A percentile compares a stretch with the other conserved stretches of the same genome.
Conservation (phyloP, 495 filamentous ascomycete genomes). For the Rusavskia elegans region DNA sequence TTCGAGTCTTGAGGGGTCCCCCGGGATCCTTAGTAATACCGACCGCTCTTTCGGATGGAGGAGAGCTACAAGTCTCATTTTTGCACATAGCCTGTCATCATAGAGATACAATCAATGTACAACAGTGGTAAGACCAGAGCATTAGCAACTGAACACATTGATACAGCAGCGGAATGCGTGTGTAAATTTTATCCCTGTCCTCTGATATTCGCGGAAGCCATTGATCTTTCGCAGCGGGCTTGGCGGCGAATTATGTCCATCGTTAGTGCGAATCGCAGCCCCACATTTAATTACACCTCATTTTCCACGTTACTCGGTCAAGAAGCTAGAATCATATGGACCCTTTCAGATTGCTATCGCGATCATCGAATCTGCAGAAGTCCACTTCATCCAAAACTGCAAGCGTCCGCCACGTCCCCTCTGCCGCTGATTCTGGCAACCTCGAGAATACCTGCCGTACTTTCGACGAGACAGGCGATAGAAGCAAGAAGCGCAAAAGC, state of each 20-base stretch:
- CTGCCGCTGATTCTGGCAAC: conserved; percentile 25
- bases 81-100: conserved; percentile 10
- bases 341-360: conserved; percentile 36
- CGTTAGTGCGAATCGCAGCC: too few relatives aligned
- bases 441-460: not conserved
- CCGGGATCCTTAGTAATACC: not conserved
- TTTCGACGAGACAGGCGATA: conserved; percentile 1
- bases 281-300: too few relatives aligned
- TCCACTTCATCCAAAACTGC: conserved; percentile 11
- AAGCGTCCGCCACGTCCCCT: conserved; percentile 24
- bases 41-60: not conserved
- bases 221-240: too few relatives aligned
- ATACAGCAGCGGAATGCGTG: not conserved
- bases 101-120: conserved; percentile 10
- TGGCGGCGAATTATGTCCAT: too few relatives aligned
- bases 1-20: too few relatives aligned
- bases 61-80: not conserved
- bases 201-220: too few relatives aligned
- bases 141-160: not conserved
- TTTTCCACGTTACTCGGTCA: not conserved
- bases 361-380: conserved; percentile 36
- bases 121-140: conserved; percentile 3
- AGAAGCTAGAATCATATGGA: conserved; percentile 24
- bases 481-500: conserved; percentile 13
- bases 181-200: not conserved